Percentiles rank a stretch among this genome's conserved stretches.
These are phyloP conservation scores for Rosa hybrid DNA, from an alignment of 331 rosid species.

Conservation along the genomic window DNA sequence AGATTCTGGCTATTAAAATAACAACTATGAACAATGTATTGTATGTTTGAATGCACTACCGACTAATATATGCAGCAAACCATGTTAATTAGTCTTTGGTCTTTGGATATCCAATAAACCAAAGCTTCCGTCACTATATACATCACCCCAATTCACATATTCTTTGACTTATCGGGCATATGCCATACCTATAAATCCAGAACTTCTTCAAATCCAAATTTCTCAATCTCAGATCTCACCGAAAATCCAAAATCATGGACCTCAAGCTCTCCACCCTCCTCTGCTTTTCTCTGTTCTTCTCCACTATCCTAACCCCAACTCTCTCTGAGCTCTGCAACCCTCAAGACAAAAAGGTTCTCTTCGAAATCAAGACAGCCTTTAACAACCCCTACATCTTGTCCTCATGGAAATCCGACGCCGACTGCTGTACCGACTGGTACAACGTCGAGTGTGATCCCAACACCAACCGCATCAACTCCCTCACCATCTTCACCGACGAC, in stretches of 20 bases:
- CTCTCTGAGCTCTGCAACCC: conserved; percentile 55
- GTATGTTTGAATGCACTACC: neutral
- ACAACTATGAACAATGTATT: no score
- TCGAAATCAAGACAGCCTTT: conserved; percentile 55
- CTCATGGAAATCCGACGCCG: conserved; percentile 59
- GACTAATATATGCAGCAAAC: neutral
- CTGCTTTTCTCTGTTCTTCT: conserved; percentile 20
- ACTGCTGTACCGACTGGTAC: conserved; percentile 63
- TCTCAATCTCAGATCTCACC: neutral
- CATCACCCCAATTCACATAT: neutral
- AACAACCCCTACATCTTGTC: conserved; percentile 57
- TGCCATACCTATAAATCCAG: neutral
- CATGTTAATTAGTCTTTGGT: neutral
- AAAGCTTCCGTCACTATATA: neutral
- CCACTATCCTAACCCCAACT: conserved; percentile 15
- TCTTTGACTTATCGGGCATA: neutral
- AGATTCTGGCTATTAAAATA: neutral
- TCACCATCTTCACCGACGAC: conserved; percentile 33
- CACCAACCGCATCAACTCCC: conserved; percentile 59
- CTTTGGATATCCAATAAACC: neutral
- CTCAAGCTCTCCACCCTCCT: neutral
- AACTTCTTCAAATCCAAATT: neutral
- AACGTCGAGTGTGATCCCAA: conserved; percentile 41
- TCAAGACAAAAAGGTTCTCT: conserved; percentile 53
- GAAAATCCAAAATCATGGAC: conserved; percentile 6